Evolutionary conservation across 768 basidiomycete species (phyloP).

Genomic region (Rubroboletus pulcherrimus): DNA sequence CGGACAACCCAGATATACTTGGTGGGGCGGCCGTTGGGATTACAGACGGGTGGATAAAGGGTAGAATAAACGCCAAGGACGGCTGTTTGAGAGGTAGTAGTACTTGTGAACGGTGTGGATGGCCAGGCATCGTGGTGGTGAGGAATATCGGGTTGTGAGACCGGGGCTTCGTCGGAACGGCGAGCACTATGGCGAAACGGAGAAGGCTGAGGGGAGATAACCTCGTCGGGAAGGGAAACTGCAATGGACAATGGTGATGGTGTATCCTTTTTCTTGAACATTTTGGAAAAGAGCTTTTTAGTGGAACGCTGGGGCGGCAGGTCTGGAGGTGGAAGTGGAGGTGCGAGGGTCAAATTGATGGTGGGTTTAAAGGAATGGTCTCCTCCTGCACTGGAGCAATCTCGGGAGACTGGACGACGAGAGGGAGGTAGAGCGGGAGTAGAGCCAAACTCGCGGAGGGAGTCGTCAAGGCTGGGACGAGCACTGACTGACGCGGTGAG

Average conservation of each 20-base stretch:
- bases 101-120: slow-evolving; percentile 10
- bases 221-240: slow-evolving; percentile 27
- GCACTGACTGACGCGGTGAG: slow-evolving; percentile 15
- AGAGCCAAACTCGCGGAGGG: slow-evolving; percentile 20
- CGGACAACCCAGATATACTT: slow-evolving; percentile 76
- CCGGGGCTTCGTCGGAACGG: slow-evolving; percentile 17
- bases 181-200: slow-evolving; percentile 2
- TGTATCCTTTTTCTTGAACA: slow-evolving; percentile 60
- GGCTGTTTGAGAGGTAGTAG: slow-evolving; percentile 35
- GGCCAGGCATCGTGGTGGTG: slow-evolving; percentile 11
- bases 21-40: slow-evolving; percentile 37
- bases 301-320: slow-evolving; percentile 39
- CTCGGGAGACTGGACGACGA: slow-evolving; percentile 12
- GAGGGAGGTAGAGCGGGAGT: not conserved
- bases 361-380: slow-evolving; percentile 5
- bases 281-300: slow-evolving; percentile 61
- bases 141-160: slow-evolving; percentile 8
- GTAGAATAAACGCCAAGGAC: slow-evolving; percentile 70
- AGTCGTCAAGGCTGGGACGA: slow-evolving; percentile 30
- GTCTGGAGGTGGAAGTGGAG: slow-evolving; percentile 14
- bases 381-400: slow-evolving; percentile 1
- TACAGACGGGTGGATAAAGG: slow-evolving; percentile 46
- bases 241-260: slow-evolving; percentile 18
- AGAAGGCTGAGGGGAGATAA: slow-evolving; percentile 17
- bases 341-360: slow-evolving; percentile 16